Percentiles rank a stretch among this genome's conserved stretches.
phyloP scores from a whole-genome alignment of 345 rosid genomes.

The Eucalyptus pauciflora region DNA sequence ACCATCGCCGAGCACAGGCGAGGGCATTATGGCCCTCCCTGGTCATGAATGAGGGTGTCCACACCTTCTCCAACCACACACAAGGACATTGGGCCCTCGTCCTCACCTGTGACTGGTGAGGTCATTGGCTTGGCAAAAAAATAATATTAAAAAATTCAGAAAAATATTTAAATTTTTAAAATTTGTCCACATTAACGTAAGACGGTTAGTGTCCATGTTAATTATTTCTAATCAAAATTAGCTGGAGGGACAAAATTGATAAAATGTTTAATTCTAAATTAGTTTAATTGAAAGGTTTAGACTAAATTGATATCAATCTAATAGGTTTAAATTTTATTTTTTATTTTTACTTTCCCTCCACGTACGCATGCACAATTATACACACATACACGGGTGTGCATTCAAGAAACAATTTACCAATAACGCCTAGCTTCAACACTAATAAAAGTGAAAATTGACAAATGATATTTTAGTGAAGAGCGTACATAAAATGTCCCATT shows the following conservation, averaged over 20 bases:
- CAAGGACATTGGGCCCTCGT: background rate
- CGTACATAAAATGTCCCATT: background rate
- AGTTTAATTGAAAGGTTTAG: no score
- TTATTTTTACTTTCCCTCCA: background rate
- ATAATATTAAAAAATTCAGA: no score
- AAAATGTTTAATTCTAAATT: no score
- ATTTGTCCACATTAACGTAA: no score
- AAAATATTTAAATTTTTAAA: no score
- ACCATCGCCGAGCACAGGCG: accelerated
- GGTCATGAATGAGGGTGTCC: background rate
- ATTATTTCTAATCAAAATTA: no score
- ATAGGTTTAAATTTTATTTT: no score
- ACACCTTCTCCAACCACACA: background rate
- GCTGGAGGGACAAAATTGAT: background rate
- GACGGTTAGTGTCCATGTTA: accelerated
- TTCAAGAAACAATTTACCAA: background rate
- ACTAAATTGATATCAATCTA: no score
- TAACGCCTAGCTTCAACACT: background rate
- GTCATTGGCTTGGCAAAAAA: no score
- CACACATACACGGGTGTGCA: background rate
- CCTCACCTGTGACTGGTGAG: accelerated
- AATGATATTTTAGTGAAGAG: background rate
- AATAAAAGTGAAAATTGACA: background rate
- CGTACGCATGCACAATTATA: accelerated
- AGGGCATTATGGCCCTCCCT: background rate